Percentiles rank a stretch among this genome's conserved stretches.
phyloP scores from a whole-genome alignment of 139 green algal species.

The Gonium pectorale region DNA sequence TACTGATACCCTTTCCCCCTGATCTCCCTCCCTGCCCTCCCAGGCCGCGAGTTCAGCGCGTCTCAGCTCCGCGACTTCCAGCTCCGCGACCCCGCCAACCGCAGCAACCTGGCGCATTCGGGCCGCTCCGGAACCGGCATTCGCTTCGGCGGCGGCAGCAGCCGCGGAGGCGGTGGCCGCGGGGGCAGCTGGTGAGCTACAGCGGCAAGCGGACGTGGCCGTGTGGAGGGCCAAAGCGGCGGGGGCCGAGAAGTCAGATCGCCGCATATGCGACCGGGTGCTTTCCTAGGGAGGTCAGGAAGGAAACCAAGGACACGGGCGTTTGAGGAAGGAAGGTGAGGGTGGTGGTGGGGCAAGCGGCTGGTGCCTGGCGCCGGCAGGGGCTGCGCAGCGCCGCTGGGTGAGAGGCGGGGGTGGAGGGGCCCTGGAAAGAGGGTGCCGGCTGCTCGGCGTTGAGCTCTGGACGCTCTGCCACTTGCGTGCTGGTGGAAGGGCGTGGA shows the following conservation, averaged over 20 bases:
- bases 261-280: not conserved
- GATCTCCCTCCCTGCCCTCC: not conserved
- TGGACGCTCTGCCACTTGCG: too few relatives aligned
- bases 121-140: constrained; percentile 38
- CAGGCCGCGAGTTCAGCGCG: constrained; percentile 48
- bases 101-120: constrained; percentile 17
- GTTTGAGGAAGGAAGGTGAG: not conserved
- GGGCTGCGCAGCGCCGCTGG: too few relatives aligned
- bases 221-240: not conserved
- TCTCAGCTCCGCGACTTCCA: constrained; percentile 58
- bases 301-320: not conserved
- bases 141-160: constrained; percentile 58
- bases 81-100: constrained; percentile 57
- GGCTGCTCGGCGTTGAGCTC: too few relatives aligned
- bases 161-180: constrained; percentile 54
- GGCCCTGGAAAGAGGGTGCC: too few relatives aligned
- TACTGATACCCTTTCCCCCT: not conserved
- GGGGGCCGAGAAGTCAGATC: not conserved
- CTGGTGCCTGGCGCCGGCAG: too few relatives aligned
- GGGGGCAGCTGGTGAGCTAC: constrained; percentile 59
- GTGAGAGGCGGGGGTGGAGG: too few relatives aligned
- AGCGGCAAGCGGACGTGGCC: not conserved
- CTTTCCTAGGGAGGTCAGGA: not conserved
- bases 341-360: too few relatives aligned
- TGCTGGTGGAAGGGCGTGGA: too few relatives aligned